Base-by-base conservation (phyloP, 176 grass and related monocot genomes). In the Oropetium thomaeum region DNA sequence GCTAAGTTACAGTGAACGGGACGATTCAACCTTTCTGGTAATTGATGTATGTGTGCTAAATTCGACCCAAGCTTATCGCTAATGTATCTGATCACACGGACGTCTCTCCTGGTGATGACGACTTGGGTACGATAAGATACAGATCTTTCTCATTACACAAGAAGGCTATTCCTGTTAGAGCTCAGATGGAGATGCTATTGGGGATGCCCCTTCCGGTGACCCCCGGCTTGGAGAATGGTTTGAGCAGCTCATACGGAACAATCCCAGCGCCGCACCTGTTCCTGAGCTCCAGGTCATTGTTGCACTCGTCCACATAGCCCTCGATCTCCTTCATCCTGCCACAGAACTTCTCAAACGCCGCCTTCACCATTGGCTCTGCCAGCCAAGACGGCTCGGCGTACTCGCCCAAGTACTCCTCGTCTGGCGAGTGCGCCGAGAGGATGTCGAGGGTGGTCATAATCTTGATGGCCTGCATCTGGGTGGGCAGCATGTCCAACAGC, bases 151-250 rank as follows among this genome's bases (percentile, higher is more conserved):
- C 80, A 81, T 72, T 73, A 4, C 38, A 62, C 23, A 67, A 79
- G 41, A 59, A 66, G 19, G 37, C 30, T 65, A 43, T 5, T 33
- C 45, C 29, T 7, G 30, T 37, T 29, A 57, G 62, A 45, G 72
- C 45, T 89, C 83, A 94, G 76, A 98, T 98, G 63, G 88, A 94
- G 63, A 98, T 93, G 79, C 95, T 98, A 61, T 89, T 89, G 1
- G 95, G 95, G 55, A 98, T 83, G 27, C 95, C 95, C 48, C 86
- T 90, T 26, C 95, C 95, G 8, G 91, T 98, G 55, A 89, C 95
- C 8, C 91, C 95, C 3, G 95, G 88, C 38, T 71, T 55, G 25
- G 95, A 98, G 75, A 70, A 93, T 0, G 95, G 95, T 82, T 87
- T 90, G 69, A 98, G 80, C 66, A 98, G 91, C 91, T 94, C 86